Evolutionary conservation across 108 stramenopile genomes (phyloP).

Genomic region (Nitzschia sp.): DNA sequence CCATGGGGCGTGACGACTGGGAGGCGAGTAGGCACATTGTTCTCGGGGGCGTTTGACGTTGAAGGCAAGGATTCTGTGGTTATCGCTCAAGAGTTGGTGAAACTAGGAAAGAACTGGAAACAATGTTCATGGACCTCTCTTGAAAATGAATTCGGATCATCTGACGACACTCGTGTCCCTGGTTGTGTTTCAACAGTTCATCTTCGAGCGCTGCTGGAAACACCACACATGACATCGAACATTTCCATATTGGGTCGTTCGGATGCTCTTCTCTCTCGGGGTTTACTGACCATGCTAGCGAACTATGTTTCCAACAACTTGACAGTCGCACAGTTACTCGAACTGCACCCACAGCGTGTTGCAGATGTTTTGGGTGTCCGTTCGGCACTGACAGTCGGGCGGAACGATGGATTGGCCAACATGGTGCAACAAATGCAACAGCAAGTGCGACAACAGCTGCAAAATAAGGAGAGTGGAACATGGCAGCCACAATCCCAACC

Average conservation of each 20-base stretch:
- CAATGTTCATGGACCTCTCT: too few relatives aligned
- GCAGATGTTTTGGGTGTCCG: conserved; percentile 58
- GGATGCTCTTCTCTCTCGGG: conserved; percentile 76
- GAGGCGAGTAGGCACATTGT: too few relatives aligned
- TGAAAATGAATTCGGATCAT: too few relatives aligned
- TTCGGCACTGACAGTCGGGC: conserved; percentile 54
- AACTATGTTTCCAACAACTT: conserved; percentile 23
- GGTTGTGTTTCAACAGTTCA: conserved; percentile 79
- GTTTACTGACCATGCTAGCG: conserved; percentile 55
- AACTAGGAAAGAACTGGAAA: too few relatives aligned
- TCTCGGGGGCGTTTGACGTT: too few relatives aligned
- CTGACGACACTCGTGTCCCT: conserved; percentile 44
- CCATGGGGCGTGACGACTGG: too few relatives aligned
- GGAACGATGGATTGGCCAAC: conserved; percentile 84
- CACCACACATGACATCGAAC: conserved; percentile 23
- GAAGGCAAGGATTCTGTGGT: too few relatives aligned
- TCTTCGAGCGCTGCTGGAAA: conserved; percentile 30
- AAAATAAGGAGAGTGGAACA: not conserved
- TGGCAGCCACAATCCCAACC: not conserved
- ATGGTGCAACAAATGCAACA: conserved; percentile 65
- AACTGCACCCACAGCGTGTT: conserved; percentile 48
- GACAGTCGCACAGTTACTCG: conserved; percentile 44
- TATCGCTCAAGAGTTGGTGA: too few relatives aligned
- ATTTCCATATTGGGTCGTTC: conserved; percentile 53
- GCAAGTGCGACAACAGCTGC: conserved; percentile 39